Percentiles rank a stretch among this genome's conserved stretches.
Conservation (phyloP, 495 filamentous ascomycete genomes). For the Neurospora discreta region DNA sequence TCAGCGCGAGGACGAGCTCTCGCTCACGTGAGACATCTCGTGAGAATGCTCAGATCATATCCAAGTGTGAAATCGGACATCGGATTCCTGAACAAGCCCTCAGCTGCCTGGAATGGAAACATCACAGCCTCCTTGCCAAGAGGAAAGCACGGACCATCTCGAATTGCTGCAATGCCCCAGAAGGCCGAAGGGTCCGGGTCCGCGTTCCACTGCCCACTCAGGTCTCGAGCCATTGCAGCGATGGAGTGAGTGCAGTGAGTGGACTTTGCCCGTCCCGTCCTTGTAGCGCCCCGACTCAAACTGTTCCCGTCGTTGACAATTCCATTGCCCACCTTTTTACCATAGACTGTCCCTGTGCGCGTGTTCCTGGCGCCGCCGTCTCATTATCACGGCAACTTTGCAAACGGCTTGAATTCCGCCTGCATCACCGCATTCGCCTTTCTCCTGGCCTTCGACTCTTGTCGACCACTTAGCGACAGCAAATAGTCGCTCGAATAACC, state of each 20-base stretch:
- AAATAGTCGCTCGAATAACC: background rate
- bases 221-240: background rate
- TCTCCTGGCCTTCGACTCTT: background rate
- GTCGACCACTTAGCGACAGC: background rate
- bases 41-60: background rate
- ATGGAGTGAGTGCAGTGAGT: background rate
- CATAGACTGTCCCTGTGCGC: background rate
- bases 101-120: background rate
- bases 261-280: background rate
- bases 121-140: conserved; percentile 21
- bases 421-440: background rate
- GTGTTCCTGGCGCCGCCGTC: background rate
- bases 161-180: conserved; percentile 1
- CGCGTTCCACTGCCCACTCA: conserved; percentile 4
- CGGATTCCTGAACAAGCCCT: background rate
- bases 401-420: background rate
- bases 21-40: background rate
- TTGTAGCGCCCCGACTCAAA: background rate
- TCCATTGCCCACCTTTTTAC: background rate
- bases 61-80: background rate
- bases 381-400: background rate
- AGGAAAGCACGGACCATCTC: conserved; percentile 16
- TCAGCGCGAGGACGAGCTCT: background rate
- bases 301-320: background rate
- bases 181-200: conserved; percentile 20